A percentile compares a stretch with the other conserved stretches of the same genome.
Conservation (phyloP, 73 alveolate genomes). For the Paramecium caudatum region DNA sequence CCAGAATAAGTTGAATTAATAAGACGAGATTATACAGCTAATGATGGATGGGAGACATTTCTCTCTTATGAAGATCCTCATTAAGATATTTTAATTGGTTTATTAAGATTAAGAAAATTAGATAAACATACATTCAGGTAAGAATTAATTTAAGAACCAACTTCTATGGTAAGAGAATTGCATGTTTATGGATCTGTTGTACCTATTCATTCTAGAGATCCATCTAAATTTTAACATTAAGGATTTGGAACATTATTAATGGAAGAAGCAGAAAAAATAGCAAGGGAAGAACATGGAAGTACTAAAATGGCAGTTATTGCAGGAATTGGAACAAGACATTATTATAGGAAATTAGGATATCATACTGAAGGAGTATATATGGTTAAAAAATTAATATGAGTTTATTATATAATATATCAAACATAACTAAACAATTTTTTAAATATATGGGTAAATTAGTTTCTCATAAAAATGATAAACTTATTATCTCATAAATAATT, state of each 20-base stretch:
- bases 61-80: constrained; percentile 97
- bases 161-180: constrained; percentile 98
- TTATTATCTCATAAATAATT: too few species aligned
- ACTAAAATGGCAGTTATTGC: constrained; percentile 96
- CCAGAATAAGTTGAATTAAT: constrained; percentile 97
- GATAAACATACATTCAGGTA: constrained; percentile 91
- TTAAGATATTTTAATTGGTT: constrained; percentile 96
- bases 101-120: constrained; percentile 95
- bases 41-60: constrained; percentile 99
- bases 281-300: constrained; percentile 96
- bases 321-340: constrained; percentile 98
- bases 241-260: constrained; percentile 98
- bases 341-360: constrained; percentile 96
- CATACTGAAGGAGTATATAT: constrained; percentile 95
- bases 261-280: constrained; percentile 99
- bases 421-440: too few species aligned
- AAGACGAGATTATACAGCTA: constrained; percentile 97
- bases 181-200: constrained; percentile 99
- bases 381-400: constrained; percentile 89
- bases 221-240: constrained; percentile 96
- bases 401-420: too few species aligned
- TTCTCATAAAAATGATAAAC: too few species aligned
- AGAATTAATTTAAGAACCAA: constrained; percentile 82
- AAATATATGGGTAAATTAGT: too few species aligned
- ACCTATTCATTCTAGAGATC: constrained; percentile 98